Evolutionary conservation across 139 green algal genomes (phyloP), one percentile per base, ranked within the genome.

Genomic region (Chlamydomonas incerta): DNA sequence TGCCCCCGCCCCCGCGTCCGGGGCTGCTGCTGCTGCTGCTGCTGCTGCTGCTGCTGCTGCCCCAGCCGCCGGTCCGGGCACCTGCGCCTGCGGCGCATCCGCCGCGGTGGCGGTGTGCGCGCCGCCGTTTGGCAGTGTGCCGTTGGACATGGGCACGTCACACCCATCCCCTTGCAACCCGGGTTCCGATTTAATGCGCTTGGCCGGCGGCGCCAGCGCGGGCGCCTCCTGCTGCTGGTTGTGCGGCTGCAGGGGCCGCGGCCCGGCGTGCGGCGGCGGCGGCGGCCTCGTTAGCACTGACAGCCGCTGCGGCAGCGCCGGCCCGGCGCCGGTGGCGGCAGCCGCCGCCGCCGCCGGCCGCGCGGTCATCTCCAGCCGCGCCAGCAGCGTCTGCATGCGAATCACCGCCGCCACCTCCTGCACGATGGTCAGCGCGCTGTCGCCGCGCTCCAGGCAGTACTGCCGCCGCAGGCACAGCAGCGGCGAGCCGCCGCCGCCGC

Each of bases 341-440:
- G 52, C 62, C 37, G 33, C 65, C 52, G 9, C 29, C 21, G 41
- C 57, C 28, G 9, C n/a, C 33, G 50, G 67, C 41, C 41, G 41
- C 3, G 29, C 85, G 24, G 72, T 85, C 72, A 77, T 76, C 33
- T 91, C 80, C 57, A 92, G 81, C 57, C 76, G 74, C 57, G 75
- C 74, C 46, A 90, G 74, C 58, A 90, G 47, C 3, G 62, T 47
- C 81, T 91, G 83, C 57, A 85, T 88, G 26, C 90, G 86, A 5
- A 79, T 65, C 34, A 93, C 68, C 29, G 91, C 37, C 35, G 15
- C 52, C 35, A 71, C 75, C 37, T 89, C 85, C 68, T 85, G 85
- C 23, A 85, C 67, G 2, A 89, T 20, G 29, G 58, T 82, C 75
- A 74, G 67, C 37, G 76, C 85, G 23, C 68, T 82, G 8, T 89